Evolutionary conservation across 2,329 filamentous ascomycete genomes (phyloP), one percentile per base, ranked within the genome.

Genomic region (Fusarium floridanum): DNA sequence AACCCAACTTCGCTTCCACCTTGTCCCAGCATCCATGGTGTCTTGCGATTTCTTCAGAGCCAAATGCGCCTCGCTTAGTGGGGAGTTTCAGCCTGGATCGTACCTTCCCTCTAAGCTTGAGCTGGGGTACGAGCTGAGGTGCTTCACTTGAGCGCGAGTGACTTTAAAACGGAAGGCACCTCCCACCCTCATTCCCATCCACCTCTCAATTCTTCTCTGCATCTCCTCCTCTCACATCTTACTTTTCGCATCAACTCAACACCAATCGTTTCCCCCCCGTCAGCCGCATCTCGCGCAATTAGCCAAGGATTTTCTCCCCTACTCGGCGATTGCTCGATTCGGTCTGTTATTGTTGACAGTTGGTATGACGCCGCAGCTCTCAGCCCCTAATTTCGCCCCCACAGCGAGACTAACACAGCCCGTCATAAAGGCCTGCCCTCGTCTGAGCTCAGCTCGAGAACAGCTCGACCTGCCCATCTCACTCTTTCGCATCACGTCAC

Each of bases 301-400:
- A 66, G 66, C 50, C 63, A 66, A 67, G 67, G 72, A 73, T 53
- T 56, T 43, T 70, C 61, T 48, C 56, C 56, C 66, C 32, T 68
- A 48, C 50, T 72, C 76, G 76, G 76, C 75, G 76, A 78, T 78
- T 78, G 69, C 76, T 78, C 39, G 20, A 65, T 78, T 68, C 29
- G 73, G 76, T 67, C 67, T 70, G 59, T 60, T 67, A 34, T 71
- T 76, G 64, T 71, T 72, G 66, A 69, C 72, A 68, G 68, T 72
- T 75, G 61, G 73, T 74, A 75, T 67, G 62, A 65, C 70, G 61
- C 61, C 66, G 55, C 68, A 62, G 53, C 55, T 63, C 62, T 63
- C 66, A 67, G 65, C 75, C 76, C 75, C 75, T 78, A 64, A 64
- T 66, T 61, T 45, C 39, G 50, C 60, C 59, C 61, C 45, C 43